Evolutionary conservation across 106 monocot species (phyloP), one percentile per base, ranked within the genome.

Genomic region (Apostasia shenzhenica): DNA sequence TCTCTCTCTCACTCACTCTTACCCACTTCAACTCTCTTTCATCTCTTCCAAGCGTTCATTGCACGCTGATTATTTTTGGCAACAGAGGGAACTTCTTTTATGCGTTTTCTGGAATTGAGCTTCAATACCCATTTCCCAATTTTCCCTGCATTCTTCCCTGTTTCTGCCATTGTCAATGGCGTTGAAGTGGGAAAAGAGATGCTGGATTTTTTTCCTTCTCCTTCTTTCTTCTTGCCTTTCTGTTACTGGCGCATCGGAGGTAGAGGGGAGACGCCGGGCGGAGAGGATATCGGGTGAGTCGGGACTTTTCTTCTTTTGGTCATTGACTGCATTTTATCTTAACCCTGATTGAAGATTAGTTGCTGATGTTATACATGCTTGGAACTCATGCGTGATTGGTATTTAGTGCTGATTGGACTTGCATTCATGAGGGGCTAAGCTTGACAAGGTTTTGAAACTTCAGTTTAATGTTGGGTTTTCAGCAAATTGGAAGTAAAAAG

Each of bases 261-360:
- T 68, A 49, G 61, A 72, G 41, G 47, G 59, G 69, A 69, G 69
- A 37, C 74, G 56, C 74, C 63, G 59, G 44, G 79, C 85, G n/a
- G 85, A 85, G 74, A 75, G 85, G 61, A 85, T 85, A 55, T 82
- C 81, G 61, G 85, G 85, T 85, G 63, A 5, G 60, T 56, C 5
- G n/a, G 37, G 40, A 5, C 40, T 39, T 64, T 55, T 53, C 11
- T 5, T 49, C 8, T 63, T 75, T 44, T 26, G 26, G 26, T 26
- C 13, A 14, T 68, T 69, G 40, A 13, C 48, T 3, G 49, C 68
- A 37, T 66, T 67, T 10, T 45, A 39, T 26, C 1, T 73, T 59
- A 60, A 38, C 9, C 46, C 41, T 48, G 14, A 37, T 70, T 14
- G 64, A 8, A 9, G 2, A 43, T 8, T 14, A 14, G 3, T 41